Conservation (phyloP, 1,139 yeast genomes). For the Lodderomyces elongisporus region DNA sequence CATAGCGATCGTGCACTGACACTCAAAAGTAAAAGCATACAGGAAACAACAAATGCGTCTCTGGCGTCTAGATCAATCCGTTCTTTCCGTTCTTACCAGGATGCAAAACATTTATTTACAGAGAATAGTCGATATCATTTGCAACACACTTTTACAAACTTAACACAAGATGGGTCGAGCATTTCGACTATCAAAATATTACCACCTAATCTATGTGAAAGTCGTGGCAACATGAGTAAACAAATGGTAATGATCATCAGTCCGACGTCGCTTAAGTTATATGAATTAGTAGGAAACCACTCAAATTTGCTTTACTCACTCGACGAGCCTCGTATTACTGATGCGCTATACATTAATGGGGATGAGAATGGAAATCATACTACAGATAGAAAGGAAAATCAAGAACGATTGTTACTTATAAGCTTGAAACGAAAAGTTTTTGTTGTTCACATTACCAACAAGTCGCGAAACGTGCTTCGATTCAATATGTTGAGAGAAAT, state of each 20-base stretch:
- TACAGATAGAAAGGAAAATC: no score
- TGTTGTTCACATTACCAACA: slow-evolving; percentile 24
- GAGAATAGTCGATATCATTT: slow-evolving; percentile 9
- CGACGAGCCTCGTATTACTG: slow-evolving; percentile 18
- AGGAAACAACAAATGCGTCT: slow-evolving; percentile 1
- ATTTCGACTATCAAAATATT: slow-evolving; percentile 18
- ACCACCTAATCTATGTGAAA: slow-evolving; percentile 12
- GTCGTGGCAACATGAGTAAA: slow-evolving; percentile 10
- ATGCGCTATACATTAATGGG: slow-evolving; percentile 13
- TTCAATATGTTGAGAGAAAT: slow-evolving; percentile 24
- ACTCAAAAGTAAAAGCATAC: not conserved
- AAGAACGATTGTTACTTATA: slow-evolving; percentile 22
- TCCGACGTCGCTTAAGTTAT: slow-evolving; percentile 23
- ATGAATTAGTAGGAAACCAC: slow-evolving; percentile 33
- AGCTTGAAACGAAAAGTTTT: slow-evolving; percentile 29
- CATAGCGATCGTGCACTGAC: not conserved
- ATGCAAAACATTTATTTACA: slow-evolving; percentile 12
- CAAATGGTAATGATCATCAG: slow-evolving; percentile 25
- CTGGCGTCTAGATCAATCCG: slow-evolving; percentile 8
- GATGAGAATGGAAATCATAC: no score
- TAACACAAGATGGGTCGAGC: slow-evolving; percentile 18
- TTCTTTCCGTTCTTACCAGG: slow-evolving; percentile 23
- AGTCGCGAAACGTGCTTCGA: slow-evolving; percentile 28
- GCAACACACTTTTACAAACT: slow-evolving; percentile 18
- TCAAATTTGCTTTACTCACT: slow-evolving; percentile 29